Evolutionary conservation across 2,329 filamentous ascomycete species (phyloP), one percentile per base, ranked within the genome.

Genomic region (Gaeumannomyces tritici): DNA sequence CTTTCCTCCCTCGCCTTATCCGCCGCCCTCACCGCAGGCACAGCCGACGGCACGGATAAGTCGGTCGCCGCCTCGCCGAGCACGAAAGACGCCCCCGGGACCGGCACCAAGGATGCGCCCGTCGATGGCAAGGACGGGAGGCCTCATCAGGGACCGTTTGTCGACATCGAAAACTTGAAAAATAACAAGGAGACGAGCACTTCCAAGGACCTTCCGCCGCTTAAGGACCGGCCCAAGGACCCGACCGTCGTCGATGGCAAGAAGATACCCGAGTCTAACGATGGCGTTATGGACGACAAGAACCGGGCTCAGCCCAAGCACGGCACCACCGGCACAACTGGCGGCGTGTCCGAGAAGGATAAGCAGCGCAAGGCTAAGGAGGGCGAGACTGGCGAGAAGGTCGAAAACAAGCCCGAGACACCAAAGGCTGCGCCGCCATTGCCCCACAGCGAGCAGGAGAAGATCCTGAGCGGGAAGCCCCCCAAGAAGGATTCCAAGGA

Each of bases 261-360:
- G 70, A 83, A 81, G 73, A 85, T 88, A 27, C 84, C 85, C 31
- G 79, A 85, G 66, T 79, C 77, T 64, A 87, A 88, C 67, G 86
- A 96, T 72, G 91, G 93, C 55, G 91, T 97, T 63, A 97, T 97
- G 93, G 90, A 96, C 71, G 93, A 97, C 73, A 90, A 89, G 66
- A 83, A 89, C 71, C 82, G 91, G 67, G 77, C 83, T 51, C 82
- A 84, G 55, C 91, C 93, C 5, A 93, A 92, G 72, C 83, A 92
- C 72, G 93, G 93, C 58, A 96, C 91, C 2, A 90, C 89, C 4
- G 93, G 93, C 54, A 96, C 90, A 1, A 90, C 93, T 71, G 93
- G 92, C 15, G 93, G 93, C 61, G 90, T 98, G 55, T 91, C 89
- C 29, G 89, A 93, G 72, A 96, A 96, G 75, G 86, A 87, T 68